A percentile compares a stretch with the other conserved stretches of the same genome.
Evolutionary conservation across 139 green algal species (phyloP).

Genomic region (Micractinium conductrix): DNA sequence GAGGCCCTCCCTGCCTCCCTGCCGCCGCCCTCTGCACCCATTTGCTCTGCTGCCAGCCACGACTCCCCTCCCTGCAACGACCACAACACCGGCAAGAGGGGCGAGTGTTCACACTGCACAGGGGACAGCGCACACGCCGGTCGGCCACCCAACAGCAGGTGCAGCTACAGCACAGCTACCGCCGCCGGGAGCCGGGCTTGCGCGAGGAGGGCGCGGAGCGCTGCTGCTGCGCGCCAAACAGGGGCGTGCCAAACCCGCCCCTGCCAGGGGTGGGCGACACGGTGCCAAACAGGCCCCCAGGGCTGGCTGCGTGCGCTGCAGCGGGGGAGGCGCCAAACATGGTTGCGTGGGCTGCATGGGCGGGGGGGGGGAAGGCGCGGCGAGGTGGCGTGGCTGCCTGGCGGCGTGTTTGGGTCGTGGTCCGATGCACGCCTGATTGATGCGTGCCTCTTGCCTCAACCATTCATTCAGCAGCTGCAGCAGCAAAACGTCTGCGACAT

Average conservation of each 20-base stretch:
- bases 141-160: background rate
- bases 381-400: background rate
- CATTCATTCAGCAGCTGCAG: too few relatives aligned
- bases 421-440: too few relatives aligned
- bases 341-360: background rate
- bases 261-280: background rate
- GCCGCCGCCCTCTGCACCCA: background rate
- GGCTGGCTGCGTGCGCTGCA: background rate
- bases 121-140: background rate
- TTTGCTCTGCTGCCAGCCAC: background rate
- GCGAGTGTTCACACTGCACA: background rate
- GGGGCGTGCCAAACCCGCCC: slow-evolving; percentile 18
- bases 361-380: background rate
- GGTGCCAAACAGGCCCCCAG: slow-evolving; percentile 30
- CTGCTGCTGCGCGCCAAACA: slow-evolving; percentile 25
- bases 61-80: too few relatives aligned
- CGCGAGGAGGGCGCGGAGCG: background rate
- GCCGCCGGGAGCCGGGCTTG: slow-evolving; percentile 15
- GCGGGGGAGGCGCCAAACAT: background rate
- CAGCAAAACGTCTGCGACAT: too few relatives aligned
- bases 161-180: background rate
- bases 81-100: background rate
- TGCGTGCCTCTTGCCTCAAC: too few relatives aligned
- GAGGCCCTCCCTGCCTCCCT: too few relatives aligned
- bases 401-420: too few relatives aligned